Conservation (phyloP, 805 yeast genomes). For the Cyberlindnera euphorbiae region DNA sequence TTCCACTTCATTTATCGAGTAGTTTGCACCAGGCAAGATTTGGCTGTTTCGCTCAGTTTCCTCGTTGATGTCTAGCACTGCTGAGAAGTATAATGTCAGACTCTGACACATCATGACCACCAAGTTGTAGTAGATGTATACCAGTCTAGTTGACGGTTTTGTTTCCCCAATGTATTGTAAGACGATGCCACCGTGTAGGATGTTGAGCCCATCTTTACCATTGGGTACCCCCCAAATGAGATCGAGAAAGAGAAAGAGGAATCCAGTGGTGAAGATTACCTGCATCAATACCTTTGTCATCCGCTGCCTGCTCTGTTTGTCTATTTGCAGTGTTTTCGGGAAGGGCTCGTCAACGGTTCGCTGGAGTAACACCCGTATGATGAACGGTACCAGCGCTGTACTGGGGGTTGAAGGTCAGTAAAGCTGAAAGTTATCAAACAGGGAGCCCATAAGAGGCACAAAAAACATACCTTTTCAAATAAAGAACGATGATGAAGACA, state of each 20-base stretch:
- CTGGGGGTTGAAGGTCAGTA: too few relatives aligned
- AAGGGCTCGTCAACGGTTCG: too few relatives aligned
- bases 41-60: slow-evolving; percentile 25
- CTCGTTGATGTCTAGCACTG: slow-evolving; percentile 28
- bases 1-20: slow-evolving; percentile 15
- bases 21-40: slow-evolving; percentile 26
- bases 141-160: slow-evolving; percentile 25
- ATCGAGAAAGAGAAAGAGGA: too few relatives aligned
- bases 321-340: too few relatives aligned
- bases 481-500: slow-evolving; percentile 20
- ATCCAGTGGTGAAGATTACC: too few relatives aligned
- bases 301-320: too few relatives aligned
- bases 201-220: background rate
- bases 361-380: too few relatives aligned
- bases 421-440: too few relatives aligned
- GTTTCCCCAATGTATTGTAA: slow-evolving; percentile 46
- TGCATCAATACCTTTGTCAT: too few relatives aligned
- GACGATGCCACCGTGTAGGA: slow-evolving; percentile 33
- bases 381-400: too few relatives aligned
- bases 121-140: slow-evolving; percentile 28
- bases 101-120: slow-evolving; percentile 29
- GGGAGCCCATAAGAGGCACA: too few relatives aligned
- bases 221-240: slow-evolving; percentile 29
- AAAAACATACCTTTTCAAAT: slow-evolving; percentile 21
- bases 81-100: slow-evolving; percentile 26